Evolutionary conservation across 345 rosid genomes (phyloP).

Genomic region (Nasturtium officinale): DNA sequence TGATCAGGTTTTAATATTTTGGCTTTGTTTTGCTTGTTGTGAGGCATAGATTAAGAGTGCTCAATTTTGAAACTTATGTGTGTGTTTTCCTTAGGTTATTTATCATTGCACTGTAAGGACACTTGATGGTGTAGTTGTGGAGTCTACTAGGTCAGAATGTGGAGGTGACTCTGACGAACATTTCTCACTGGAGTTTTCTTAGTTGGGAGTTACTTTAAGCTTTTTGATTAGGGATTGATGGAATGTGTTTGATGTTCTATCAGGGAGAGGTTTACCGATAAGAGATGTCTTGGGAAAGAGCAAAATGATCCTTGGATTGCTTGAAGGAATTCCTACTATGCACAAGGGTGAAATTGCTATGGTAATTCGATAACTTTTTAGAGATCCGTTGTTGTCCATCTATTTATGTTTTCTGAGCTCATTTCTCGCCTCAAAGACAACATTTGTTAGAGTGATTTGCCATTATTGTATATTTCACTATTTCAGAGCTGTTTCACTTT

Average conservation of each 20-base stretch:
- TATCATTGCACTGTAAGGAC: slow-evolving; percentile 91
- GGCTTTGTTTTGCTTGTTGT: neutral
- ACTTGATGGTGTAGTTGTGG: slow-evolving; percentile 75
- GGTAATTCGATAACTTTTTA: slow-evolving; percentile 48
- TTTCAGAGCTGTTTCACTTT: neutral
- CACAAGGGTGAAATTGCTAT: slow-evolving; percentile 91
- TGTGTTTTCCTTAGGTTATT: slow-evolving; percentile 52
- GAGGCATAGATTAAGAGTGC: slow-evolving; percentile 6
- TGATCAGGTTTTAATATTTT: slow-evolving; percentile 70
- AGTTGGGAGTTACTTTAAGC: neutral
- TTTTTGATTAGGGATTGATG: slow-evolving; percentile 1
- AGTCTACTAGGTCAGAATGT: slow-evolving; percentile 70
- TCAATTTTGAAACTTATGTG: neutral
- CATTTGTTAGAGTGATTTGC: neutral
- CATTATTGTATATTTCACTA: neutral
- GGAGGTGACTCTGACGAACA: slow-evolving; percentile 62
- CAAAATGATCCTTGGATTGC: slow-evolving; percentile 81
- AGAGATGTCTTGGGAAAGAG: slow-evolving; percentile 89
- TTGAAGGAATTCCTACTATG: slow-evolving; percentile 94
- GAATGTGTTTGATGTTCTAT: slow-evolving; percentile 24
- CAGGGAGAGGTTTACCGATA: slow-evolving; percentile 78
- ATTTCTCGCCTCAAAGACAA: too few relatives aligned
- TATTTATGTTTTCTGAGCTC: too few relatives aligned
- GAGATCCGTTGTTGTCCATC: too few relatives aligned
- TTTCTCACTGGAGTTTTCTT: neutral